Percentiles rank a stretch among this genome's conserved stretches.
Evolutionary conservation across 1,284 basidiomycete genomes (phyloP).

Genomic region (Boletus semigastroideus): DNA sequence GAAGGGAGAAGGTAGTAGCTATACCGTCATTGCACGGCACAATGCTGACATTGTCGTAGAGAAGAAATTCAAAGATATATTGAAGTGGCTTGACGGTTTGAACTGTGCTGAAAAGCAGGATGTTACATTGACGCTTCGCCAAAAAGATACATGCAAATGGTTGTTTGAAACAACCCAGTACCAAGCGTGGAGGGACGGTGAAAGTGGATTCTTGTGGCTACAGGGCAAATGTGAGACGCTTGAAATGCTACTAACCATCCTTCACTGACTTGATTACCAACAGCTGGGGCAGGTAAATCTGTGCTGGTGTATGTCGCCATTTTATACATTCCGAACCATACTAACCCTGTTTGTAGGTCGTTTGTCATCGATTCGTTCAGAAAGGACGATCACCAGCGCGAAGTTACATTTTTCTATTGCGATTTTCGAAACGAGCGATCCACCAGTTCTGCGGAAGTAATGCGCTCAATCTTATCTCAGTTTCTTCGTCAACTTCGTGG

Average conservation of each 20-base stretch:
- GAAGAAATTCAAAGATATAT: background rate
- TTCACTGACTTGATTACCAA: background rate
- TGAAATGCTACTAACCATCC: no score
- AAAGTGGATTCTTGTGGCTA: background rate
- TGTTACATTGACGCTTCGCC: background rate
- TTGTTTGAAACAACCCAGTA: constrained; percentile 3
- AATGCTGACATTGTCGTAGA: background rate
- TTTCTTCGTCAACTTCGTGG: background rate
- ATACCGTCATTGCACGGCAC: background rate
- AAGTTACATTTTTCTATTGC: constrained; percentile 6
- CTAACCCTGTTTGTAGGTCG: background rate
- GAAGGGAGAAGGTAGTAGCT: background rate
- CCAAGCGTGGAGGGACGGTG: background rate
- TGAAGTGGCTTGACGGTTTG: constrained; percentile 6
- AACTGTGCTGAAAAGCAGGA: constrained; percentile 5
- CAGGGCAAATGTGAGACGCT: constrained; percentile 3
- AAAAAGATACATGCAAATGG: constrained; percentile 3
- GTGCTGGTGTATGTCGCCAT: background rate
- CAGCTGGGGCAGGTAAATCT: constrained; percentile 1
- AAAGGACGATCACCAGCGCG: background rate
- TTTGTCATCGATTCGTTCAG: background rate
- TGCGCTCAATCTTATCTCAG: constrained; percentile 5
- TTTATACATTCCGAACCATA: background rate
- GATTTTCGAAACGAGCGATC: background rate
- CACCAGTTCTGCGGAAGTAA: background rate